These are phyloP conservation scores for Chlamydomonas applanata DNA, from an alignment of 139 green algal genomes.

Conservation along the genomic window DNA sequence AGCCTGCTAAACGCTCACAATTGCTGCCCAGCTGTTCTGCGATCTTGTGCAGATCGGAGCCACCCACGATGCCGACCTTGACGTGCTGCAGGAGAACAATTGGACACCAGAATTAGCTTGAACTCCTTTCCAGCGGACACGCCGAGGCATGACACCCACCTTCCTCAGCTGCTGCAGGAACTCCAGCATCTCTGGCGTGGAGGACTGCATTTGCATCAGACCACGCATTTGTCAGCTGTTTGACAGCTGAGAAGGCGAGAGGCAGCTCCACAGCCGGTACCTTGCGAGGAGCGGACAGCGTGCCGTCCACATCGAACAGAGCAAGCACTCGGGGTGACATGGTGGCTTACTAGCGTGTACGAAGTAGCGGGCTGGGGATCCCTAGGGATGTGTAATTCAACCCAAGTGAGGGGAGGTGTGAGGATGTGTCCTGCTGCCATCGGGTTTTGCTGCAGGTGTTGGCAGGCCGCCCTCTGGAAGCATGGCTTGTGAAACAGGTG, in stretches of 20 bases:
- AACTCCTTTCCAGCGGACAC: neutral
- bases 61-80: conserved; percentile 95
- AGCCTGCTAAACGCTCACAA: conserved; percentile 47
- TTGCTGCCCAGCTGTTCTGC: conserved; percentile 91
- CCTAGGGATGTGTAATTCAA: no score
- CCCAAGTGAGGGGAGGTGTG: no score
- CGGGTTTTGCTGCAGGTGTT: no score
- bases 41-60: conserved; percentile 95
- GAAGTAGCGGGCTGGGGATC: no score
- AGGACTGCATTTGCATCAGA: conserved; percentile 30
- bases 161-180: conserved; percentile 87
- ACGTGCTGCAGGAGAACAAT: conserved; percentile 59
- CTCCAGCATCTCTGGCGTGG: conserved; percentile 59
- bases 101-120: neutral
- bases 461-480: no score
- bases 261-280: conserved; percentile 26
- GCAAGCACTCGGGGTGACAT: conserved; percentile 58
- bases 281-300: conserved; percentile 87
- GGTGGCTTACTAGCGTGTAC: no score
- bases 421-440: neutral
- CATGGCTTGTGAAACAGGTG: no score
- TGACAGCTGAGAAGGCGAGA: neutral
- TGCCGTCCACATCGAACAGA: conserved; percentile 97
- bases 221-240: neutral
- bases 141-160: conserved; percentile 35